Conservation (phyloP, 768 basidiomycete species). For the Piloderma croceum region DNA sequence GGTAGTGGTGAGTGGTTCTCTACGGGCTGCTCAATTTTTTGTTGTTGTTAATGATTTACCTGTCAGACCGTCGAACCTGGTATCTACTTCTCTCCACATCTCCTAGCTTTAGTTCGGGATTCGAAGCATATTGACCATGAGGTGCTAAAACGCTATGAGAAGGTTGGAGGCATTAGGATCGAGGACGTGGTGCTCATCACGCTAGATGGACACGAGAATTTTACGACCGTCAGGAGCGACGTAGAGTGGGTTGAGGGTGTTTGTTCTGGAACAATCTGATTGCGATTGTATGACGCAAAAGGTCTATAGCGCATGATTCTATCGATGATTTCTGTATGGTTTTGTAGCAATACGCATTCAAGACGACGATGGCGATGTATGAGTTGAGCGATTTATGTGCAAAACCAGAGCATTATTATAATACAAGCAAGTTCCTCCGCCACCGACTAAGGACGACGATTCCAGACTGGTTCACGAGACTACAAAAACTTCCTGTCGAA, state of each 20-base stretch:
- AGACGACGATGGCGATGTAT: too few relatives aligned
- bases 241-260: constrained; percentile 77
- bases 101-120: constrained; percentile 59
- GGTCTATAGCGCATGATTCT: too few relatives aligned
- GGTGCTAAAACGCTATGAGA: constrained; percentile 64
- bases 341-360: too few relatives aligned
- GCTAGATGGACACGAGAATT: constrained; percentile 63
- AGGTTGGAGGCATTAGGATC: constrained; percentile 87
- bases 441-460: too few relatives aligned
- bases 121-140: constrained; percentile 66
- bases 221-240: constrained; percentile 82
- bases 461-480: too few relatives aligned
- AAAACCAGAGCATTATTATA: too few relatives aligned
- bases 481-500: too few relatives aligned
- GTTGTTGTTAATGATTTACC: constrained; percentile 3
- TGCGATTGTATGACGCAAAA: too few relatives aligned
- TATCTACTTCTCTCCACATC: constrained; percentile 77
- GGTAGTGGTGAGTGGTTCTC: constrained; percentile 67
- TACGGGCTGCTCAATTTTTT: background rate
- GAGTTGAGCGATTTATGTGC: too few relatives aligned
- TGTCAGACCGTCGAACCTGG: constrained; percentile 86
- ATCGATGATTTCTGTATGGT: too few relatives aligned
- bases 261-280: constrained; percentile 59
- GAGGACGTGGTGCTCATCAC: constrained; percentile 89
- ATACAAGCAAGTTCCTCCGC: too few relatives aligned